Percentiles rank a stretch among this genome's conserved stretches.
Evolutionary conservation across 2,329 filamentous ascomycete genomes (phyloP).

Genomic region (Xylaria sp.): DNA sequence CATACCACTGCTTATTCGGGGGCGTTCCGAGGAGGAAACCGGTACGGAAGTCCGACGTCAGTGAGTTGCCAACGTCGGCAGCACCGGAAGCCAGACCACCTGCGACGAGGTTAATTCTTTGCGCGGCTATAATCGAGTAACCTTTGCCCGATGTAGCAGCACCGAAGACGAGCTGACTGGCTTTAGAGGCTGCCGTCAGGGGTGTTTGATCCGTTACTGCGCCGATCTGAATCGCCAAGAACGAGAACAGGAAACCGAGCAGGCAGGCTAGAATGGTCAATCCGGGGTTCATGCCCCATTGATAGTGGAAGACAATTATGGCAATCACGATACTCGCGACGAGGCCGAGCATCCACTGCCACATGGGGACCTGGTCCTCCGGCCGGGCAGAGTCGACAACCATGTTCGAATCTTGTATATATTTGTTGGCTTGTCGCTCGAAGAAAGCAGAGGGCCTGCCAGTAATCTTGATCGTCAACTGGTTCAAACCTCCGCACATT

Average conservation of each 20-base stretch:
- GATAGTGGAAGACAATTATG: constrained; percentile 61
- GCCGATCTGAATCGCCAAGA: constrained; percentile 69
- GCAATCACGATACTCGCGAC: constrained; percentile 60
- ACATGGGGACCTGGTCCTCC: constrained; percentile 61
- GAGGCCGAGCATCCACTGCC: constrained; percentile 63
- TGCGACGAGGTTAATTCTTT: constrained; percentile 73
- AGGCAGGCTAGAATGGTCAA: constrained; percentile 66
- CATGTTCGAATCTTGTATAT: constrained; percentile 51
- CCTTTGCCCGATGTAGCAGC: constrained; percentile 68
- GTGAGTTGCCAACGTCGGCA: constrained; percentile 63
- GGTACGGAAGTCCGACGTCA: constrained; percentile 73
- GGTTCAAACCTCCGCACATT: constrained; percentile 55
- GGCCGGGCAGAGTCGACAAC: constrained; percentile 61
- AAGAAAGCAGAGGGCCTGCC: constrained; percentile 58
- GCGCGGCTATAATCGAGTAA: constrained; percentile 61
- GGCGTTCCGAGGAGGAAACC: constrained; percentile 74
- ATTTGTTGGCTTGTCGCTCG: constrained; percentile 52
- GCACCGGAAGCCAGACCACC: constrained; percentile 66
- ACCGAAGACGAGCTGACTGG: constrained; percentile 74
- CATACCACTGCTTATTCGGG: constrained; percentile 72
- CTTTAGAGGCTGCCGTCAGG: constrained; percentile 73
- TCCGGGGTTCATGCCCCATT: constrained; percentile 66
- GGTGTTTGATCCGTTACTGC: constrained; percentile 71
- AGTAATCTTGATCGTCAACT: constrained; percentile 48
- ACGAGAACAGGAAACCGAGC: constrained; percentile 69